phyloP scores from a whole-genome alignment of 257 asterid genomes.

The Craterostigma plantagineum region DNA sequence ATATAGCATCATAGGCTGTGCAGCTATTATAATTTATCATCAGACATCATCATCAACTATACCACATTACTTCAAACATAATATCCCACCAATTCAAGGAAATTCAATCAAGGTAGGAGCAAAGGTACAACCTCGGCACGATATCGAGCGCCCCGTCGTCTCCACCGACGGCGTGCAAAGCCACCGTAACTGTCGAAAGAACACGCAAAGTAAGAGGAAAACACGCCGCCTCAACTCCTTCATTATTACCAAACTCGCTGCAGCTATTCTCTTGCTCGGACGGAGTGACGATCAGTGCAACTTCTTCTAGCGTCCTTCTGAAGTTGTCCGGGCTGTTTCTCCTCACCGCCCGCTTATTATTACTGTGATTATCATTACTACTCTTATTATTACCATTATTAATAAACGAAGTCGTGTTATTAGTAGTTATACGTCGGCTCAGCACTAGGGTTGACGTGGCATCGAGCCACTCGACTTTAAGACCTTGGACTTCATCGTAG shows the following conservation, averaged over 20 bases:
- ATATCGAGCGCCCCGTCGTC: constrained; percentile 69
- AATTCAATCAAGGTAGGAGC: constrained; percentile 34
- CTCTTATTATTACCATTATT: too few species aligned
- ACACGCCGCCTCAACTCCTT: constrained; percentile 31
- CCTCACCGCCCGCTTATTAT: constrained; percentile 19
- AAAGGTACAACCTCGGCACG: constrained; percentile 43
- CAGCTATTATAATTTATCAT: too few species aligned
- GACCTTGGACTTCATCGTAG: constrained; percentile 74
- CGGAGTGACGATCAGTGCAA: constrained; percentile 40
- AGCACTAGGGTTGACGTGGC: constrained; percentile 57
- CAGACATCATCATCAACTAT: too few species aligned
- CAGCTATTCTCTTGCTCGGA: constrained; percentile 11
- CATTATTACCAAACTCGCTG: neutral
- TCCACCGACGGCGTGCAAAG: constrained; percentile 64
- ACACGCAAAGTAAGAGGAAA: constrained; percentile 58
- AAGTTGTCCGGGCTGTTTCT: constrained; percentile 36
- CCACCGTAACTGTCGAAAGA: constrained; percentile 52
- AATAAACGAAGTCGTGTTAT: too few species aligned
- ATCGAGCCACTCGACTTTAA: constrained; percentile 71
- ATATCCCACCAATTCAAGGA: too few species aligned
- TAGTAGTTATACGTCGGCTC: constrained; percentile 16
- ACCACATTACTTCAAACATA: too few species aligned
- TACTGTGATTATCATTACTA: too few species aligned
- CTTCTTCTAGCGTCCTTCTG: constrained; percentile 44
- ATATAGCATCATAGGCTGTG: too few species aligned